Evolutionary conservation across 2,329 filamentous ascomycete species (phyloP), one percentile per base, ranked within the genome.

Genomic region (Penicillium sp.): DNA sequence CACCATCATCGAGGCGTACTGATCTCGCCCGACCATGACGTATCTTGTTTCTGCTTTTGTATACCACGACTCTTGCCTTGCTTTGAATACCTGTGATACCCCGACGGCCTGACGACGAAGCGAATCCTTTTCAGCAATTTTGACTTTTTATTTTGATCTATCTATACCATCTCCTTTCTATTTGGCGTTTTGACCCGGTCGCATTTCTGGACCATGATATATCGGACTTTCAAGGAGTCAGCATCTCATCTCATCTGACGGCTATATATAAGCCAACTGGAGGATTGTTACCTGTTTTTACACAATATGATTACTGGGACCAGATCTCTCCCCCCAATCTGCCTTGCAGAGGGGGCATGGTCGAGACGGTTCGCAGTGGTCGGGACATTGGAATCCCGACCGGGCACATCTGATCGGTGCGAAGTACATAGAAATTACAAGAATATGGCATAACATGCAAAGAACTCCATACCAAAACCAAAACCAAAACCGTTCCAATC

Each of bases 1-100:
- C 54, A 68, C 73, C 40, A 71, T 80, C 57, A 78, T 81, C 64
- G 74, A 77, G 61, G 78, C 78, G 43, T 82, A 76, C 59, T 82
- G 58, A 68, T 48, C 46, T 39, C 42, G 29, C 51, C 55, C 10
- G 21, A 40, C 13, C 21, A 51, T 41, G 50, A 36, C 46, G 51
- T 40, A 27, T 45, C 40, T 57, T 44, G 39, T 46, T 51, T 51
- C 58, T 40, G 36, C n/a, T 40, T 21, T 58, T 63, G 58, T 62
- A 56, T 57, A 52, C 54, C 55, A 56, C 49, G 51, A 52, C 46
- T 51, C 26, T 52, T 40, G 43, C 49, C 18, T 18, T 46, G 43
- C 18, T 26, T 52, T 45, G 36, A 48, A 47, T 43, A 48, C 20
- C 34, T 55, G 50, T 63, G 60, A 64, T 64, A 63, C 61, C 61